A percentile compares a stretch with the other conserved stretches of the same genome.
These are phyloP conservation scores for Handroanthus guayacan DNA, from an alignment of 257 asterid genomes.

Conservation along the genomic window DNA sequence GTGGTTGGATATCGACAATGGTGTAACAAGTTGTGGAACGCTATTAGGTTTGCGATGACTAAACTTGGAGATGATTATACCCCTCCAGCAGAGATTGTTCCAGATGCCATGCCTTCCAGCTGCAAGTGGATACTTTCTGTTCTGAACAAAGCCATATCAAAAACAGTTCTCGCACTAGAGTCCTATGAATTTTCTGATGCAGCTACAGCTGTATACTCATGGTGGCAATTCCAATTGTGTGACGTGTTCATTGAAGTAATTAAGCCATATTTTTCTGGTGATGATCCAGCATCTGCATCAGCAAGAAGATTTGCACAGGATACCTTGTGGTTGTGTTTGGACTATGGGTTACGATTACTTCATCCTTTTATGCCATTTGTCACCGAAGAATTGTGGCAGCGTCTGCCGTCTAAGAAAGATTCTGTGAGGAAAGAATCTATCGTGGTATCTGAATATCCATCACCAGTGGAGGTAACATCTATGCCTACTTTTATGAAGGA, in stretches of 20 bases:
- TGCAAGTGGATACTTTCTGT: slow-evolving; percentile 96
- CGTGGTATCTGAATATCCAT: slow-evolving; percentile 83
- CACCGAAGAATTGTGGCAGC: slow-evolving; percentile 98
- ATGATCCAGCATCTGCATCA: slow-evolving; percentile 52
- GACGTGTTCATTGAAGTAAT: slow-evolving; percentile 95
- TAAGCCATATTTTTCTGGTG: slow-evolving; percentile 78
- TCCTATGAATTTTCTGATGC: slow-evolving; percentile 91
- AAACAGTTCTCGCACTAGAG: slow-evolving; percentile 68
- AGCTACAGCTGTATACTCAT: slow-evolving; percentile 81
- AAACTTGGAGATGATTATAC: slow-evolving; percentile 89
- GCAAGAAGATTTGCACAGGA: slow-evolving; percentile 77
- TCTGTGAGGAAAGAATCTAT: slow-evolving; percentile 77
- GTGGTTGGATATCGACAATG: slow-evolving; percentile 96
- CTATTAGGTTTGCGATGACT: slow-evolving; percentile 91
- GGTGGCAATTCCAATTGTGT: slow-evolving; percentile 94
- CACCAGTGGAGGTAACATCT: slow-evolving; percentile 66
- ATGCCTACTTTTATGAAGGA: neutral
- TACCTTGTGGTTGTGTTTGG: slow-evolving; percentile 91
- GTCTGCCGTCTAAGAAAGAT: slow-evolving; percentile 75
- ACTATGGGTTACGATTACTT: slow-evolving; percentile 80
- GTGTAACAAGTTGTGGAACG: slow-evolving; percentile 99
- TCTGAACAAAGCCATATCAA: slow-evolving; percentile 83
- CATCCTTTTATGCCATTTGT: slow-evolving; percentile 98
- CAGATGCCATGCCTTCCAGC: slow-evolving; percentile 78
- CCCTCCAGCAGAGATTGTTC: slow-evolving; percentile 69